These are phyloP conservation scores for Pinguiococcus pyrenoidosus DNA, from an alignment of 108 stramenopile species.

Conservation along the genomic window DNA sequence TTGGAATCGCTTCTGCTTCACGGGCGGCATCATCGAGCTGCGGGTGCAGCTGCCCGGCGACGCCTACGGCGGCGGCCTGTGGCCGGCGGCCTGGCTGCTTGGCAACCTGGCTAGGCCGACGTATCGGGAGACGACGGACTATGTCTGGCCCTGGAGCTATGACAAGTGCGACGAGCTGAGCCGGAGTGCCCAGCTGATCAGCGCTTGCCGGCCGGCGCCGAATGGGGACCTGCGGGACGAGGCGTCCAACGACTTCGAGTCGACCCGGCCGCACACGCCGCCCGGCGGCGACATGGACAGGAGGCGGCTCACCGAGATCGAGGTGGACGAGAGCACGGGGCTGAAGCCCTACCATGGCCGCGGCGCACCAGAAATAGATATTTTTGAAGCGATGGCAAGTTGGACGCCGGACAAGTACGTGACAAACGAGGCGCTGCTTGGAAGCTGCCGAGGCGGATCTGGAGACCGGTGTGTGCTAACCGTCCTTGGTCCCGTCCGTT, in stretches of 20 bases:
- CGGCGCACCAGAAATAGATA: conserved; percentile 89
- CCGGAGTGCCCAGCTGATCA: conserved; percentile 52
- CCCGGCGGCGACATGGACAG: no score
- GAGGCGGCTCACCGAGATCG: conserved; percentile 80
- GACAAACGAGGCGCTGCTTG: no score
- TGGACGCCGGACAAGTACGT: conserved; percentile 21
- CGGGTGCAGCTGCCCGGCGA: conserved; percentile 69
- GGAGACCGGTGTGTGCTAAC: no score
- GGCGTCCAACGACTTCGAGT: conserved; percentile 68
- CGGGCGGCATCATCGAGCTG: conserved; percentile 83
- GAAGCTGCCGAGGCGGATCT: no score
- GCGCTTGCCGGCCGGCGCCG: no score
- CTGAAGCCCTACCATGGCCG: conserved; percentile 64
- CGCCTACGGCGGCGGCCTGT: conserved; percentile 61
- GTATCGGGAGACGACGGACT: conserved; percentile 70
- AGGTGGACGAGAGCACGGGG: conserved; percentile 44
- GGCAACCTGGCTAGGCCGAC: conserved; percentile 91
- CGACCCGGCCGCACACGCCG: no score
- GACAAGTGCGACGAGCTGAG: conserved; percentile 72
- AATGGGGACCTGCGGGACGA: no score
- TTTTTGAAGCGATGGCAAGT: conserved; percentile 83
- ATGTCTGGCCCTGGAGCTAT: conserved; percentile 44
- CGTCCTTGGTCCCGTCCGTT: no score
- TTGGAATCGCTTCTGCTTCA: conserved; percentile 98
- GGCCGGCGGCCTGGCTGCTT: conserved; percentile 96